phyloP scores from a whole-genome alignment of 352 stramenopile species.

The Globisporangium camurandrum region DNA sequence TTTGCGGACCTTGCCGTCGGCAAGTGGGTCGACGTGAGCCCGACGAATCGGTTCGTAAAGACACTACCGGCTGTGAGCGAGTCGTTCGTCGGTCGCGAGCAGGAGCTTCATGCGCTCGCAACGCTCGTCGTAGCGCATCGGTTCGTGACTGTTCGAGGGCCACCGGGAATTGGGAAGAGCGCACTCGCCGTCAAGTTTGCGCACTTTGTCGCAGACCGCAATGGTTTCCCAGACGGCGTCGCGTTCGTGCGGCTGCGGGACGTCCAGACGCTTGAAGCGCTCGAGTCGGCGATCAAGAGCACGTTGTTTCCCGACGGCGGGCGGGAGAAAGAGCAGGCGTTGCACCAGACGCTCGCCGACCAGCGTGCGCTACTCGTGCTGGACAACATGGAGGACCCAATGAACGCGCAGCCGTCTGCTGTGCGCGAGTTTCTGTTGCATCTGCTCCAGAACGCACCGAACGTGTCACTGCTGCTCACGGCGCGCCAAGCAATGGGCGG shows the following conservation, averaged over 20 bases:
- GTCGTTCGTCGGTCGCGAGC: constrained; percentile 67
- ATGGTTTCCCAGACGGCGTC: constrained; percentile 65
- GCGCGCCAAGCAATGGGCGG: constrained; percentile 64
- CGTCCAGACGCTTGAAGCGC: constrained; percentile 59
- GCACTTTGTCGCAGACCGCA: constrained; percentile 66
- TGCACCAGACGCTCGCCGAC: constrained; percentile 47
- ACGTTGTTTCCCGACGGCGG: constrained; percentile 52
- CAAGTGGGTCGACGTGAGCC: constrained; percentile 70
- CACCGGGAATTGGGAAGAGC: constrained; percentile 72
- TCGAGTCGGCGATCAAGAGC: constrained; percentile 70
- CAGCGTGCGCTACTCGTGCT: constrained; percentile 61
- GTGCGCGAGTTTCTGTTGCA: constrained; percentile 58
- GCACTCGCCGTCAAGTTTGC: constrained; percentile 64
- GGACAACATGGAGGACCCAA: constrained; percentile 81
- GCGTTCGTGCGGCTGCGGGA: constrained; percentile 63
- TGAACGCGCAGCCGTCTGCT: constrained; percentile 51
- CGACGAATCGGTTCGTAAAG: constrained; percentile 59
- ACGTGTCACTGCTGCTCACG: constrained; percentile 64
- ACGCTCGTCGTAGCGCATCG: constrained; percentile 46
- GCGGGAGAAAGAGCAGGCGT: constrained; percentile 52
- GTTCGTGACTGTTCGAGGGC: constrained; percentile 64
- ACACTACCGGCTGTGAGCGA: constrained; percentile 57
- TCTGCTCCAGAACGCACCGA: constrained; percentile 51
- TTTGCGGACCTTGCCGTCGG: constrained; percentile 66
- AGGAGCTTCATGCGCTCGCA: constrained; percentile 64